These are phyloP conservation scores for Trypethelium eluteriae DNA, from an alignment of 495 filamentous ascomycete species.

Conservation along the genomic window DNA sequence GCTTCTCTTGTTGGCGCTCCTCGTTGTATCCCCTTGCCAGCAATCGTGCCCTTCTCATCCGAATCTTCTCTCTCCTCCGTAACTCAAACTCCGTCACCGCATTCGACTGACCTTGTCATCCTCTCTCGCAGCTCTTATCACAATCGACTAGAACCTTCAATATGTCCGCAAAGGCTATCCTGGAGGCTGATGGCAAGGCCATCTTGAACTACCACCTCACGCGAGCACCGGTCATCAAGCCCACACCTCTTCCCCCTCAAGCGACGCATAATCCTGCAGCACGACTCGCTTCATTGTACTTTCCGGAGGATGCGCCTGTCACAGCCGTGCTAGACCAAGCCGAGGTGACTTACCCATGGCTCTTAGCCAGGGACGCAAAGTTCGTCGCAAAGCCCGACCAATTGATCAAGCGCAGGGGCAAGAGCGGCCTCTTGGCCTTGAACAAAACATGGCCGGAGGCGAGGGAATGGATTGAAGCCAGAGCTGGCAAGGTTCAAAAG, in stretches of 20 bases:
- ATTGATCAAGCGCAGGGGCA: slow-evolving; percentile 97
- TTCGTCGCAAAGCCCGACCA: slow-evolving; percentile 99
- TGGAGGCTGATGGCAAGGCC: slow-evolving; percentile 99
- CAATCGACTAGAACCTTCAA: slow-evolving; percentile 31
- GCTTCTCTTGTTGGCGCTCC: neutral
- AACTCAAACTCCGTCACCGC: neutral
- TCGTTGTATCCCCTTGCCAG: neutral
- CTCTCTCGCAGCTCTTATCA: slow-evolving; percentile 11
- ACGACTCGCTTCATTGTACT: slow-evolving; percentile 84
- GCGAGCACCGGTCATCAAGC: slow-evolving; percentile 94
- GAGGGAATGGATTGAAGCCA: slow-evolving; percentile 82
- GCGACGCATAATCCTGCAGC: slow-evolving; percentile 86
- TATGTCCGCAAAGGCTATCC: slow-evolving; percentile 98
- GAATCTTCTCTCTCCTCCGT: neutral
- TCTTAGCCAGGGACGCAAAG: slow-evolving; percentile 69
- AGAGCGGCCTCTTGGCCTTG: slow-evolving; percentile 91
- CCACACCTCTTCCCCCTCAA: slow-evolving; percentile 78
- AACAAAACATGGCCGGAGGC: slow-evolving; percentile 97
- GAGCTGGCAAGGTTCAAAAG: slow-evolving; percentile 81
- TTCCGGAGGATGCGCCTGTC: slow-evolving; percentile 78
- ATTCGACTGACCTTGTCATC: neutral
- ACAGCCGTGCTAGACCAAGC: slow-evolving; percentile 88
- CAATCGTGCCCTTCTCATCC: neutral
- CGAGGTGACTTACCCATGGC: slow-evolving; percentile 91
- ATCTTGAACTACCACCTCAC: slow-evolving; percentile 99